Evolutionary conservation across 208 protist species (phyloP).

Genomic region (Phytomonas sp.): DNA sequence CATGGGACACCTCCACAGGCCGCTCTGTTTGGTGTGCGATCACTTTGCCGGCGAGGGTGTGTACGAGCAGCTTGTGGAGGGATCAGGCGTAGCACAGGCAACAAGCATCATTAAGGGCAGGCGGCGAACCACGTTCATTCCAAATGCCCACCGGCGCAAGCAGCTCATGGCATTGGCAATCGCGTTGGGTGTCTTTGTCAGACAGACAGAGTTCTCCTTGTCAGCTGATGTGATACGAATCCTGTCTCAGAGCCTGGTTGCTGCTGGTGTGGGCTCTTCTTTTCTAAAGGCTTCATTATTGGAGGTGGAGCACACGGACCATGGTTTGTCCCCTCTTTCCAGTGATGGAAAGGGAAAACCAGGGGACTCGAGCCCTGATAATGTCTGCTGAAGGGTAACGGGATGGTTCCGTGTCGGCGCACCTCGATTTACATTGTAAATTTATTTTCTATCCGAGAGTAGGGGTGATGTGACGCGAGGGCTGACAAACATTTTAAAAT

Average conservation of each 20-base stretch:
- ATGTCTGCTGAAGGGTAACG: no score
- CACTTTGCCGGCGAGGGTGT: slow-evolving; percentile 18
- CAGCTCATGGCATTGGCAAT: slow-evolving; percentile 25
- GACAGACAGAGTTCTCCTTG: slow-evolving; percentile 18
- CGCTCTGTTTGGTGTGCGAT: slow-evolving; percentile 59
- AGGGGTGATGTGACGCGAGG: no score
- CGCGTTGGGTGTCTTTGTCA: slow-evolving; percentile 25
- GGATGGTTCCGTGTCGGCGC: no score
- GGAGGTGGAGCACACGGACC: slow-evolving; percentile 2
- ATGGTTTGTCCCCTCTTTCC: no score
- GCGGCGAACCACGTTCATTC: slow-evolving; percentile 34
- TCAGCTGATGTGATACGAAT: slow-evolving; percentile 18
- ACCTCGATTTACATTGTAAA: no score
- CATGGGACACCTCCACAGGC: slow-evolving; percentile 51
- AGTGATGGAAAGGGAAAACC: no score
- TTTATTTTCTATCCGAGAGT: no score
- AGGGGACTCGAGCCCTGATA: no score
- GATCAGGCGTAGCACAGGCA: no score
- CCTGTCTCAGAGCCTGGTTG: slow-evolving; percentile 37
- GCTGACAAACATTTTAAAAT: no score
- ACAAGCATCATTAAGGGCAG: slow-evolving; percentile 26
- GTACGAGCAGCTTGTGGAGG: no score
- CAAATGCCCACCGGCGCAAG: slow-evolving; percentile 24
- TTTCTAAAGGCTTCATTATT: slow-evolving; percentile 52
- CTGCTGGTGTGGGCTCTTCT: slow-evolving; percentile 37